Evolutionary conservation across 768 basidiomycete species (phyloP).

Genomic region (Mycena haematopus): DNA sequence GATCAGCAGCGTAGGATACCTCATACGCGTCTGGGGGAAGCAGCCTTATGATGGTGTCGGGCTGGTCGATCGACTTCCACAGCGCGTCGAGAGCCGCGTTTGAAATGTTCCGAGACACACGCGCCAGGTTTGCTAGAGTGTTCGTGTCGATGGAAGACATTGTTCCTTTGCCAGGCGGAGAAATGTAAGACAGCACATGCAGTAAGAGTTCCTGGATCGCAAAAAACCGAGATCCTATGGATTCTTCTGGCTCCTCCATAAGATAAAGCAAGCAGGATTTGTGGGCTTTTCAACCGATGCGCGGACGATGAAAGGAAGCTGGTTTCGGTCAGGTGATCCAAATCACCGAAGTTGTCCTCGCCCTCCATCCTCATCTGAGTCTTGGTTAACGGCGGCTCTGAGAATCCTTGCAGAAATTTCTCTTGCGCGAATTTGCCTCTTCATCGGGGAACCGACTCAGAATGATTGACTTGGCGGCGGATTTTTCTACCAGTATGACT

Average conservation of each 20-base stretch:
- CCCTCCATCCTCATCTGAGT: too few relatives aligned
- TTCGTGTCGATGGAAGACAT: conserved; percentile 17
- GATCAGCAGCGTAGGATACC: not conserved
- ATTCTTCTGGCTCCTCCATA: conserved; percentile 12
- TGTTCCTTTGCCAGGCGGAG: conserved; percentile 15
- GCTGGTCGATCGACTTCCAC: conserved; percentile 26
- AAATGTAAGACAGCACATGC: conserved; percentile 23
- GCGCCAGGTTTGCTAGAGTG: conserved; percentile 23
- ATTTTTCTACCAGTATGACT: too few relatives aligned
- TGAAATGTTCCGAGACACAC: conserved; percentile 26
- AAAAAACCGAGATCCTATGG: conserved; percentile 27
- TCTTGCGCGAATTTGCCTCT: too few relatives aligned
- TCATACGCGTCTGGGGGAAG: conserved; percentile 22
- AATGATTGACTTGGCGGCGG: too few relatives aligned
- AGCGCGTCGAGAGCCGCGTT: conserved; percentile 22
- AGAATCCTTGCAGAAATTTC: too few relatives aligned
- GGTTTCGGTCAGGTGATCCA: too few relatives aligned
- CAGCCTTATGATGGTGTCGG: conserved; percentile 20
- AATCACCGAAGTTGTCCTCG: too few relatives aligned
- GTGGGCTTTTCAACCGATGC: too few relatives aligned
- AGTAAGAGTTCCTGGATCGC: conserved; percentile 28
- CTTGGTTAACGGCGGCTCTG: too few relatives aligned
- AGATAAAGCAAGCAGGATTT: too few relatives aligned
- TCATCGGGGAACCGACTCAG: too few relatives aligned
- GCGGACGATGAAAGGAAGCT: too few relatives aligned